Base-by-base conservation (phyloP, 2,329 filamentous ascomycete genomes). In the Alternaria novae-zelandiae region DNA sequence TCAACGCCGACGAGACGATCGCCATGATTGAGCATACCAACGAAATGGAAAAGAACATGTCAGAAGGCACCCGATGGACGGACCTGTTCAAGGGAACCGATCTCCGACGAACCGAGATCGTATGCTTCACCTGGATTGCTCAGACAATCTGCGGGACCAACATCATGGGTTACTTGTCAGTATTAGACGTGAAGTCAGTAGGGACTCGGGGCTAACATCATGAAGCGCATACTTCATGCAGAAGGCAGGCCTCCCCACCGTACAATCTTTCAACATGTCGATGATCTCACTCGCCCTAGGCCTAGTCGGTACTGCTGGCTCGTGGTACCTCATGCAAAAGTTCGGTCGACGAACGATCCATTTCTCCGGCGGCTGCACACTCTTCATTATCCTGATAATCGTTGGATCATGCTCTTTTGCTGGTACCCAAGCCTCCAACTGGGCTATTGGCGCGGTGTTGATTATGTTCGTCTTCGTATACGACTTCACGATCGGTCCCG, bases 1-100 rank as follows among this genome's bases (percentile, higher is more conserved):
- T 74, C 62, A 72, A 76, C 23, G 66, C 70, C 9, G 74, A 76
- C 50, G 71, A 75, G 9, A 96, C 91, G 0, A 86, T 97, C 64
- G 89, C 91, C 68, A 95, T 96, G 92, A 97, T 97, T 88, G 88
- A 93, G 4, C 91, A 96, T 74, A 97, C 93, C 1, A 94, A 91
- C 2, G 90, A 91, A 1, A 82, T 96, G n/a, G 93, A 97, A 77
- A 86, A 92, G 74, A 82, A 86, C 77, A 90, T 93, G 59, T 61
- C 63, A 28, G 82, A 83, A 13, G 92, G 92, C 25, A 88, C 91
- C 9, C 88, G 86, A 49, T 97, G 94, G 79, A 80, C 85, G 69
- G 93, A 97, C 77, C 95, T 92, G 80, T 96, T 96, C 85, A 90
- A 86, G 78, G 92, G 92, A 8, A 86, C 86, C 13, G 89, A 96